Evolutionary conservation across 1,284 basidiomycete species (phyloP).

Genomic region (Leccinum huronense): DNA sequence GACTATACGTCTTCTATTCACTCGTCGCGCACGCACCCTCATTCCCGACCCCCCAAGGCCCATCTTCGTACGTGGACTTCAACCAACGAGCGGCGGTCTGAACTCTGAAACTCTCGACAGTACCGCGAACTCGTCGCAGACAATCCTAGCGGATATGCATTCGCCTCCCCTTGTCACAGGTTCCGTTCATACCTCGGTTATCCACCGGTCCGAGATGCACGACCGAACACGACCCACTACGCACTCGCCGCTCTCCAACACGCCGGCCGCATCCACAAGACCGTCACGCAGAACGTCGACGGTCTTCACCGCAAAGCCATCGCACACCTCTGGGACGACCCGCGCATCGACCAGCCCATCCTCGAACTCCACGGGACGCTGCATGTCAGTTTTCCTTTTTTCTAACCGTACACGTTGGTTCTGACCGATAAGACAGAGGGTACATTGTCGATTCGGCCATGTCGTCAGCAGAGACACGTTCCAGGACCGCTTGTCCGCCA

Average conservation of each 20-base stretch:
- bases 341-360: constrained; percentile 47
- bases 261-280: constrained; percentile 55
- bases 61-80: constrained; percentile 47
- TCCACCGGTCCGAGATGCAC: constrained; percentile 73
- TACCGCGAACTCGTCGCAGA: constrained; percentile 82
- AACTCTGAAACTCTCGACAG: constrained; percentile 35
- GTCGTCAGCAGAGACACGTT: constrained; percentile 64
- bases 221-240: constrained; percentile 86
- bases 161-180: constrained; percentile 42
- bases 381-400: constrained; percentile 50
- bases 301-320: constrained; percentile 83
- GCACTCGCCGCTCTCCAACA: constrained; percentile 81
- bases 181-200: constrained; percentile 85
- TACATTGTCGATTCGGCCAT: constrained; percentile 74
- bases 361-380: constrained; percentile 89
- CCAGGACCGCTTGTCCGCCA: constrained; percentile 67
- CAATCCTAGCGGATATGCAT: constrained; percentile 61
- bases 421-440: constrained; percentile 46
- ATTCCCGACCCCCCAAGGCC: constrained; percentile 40
- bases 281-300: constrained; percentile 93
- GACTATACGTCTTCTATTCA: constrained; percentile 43
- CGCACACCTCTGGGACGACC: constrained; percentile 38
- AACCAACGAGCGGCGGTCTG: neutral
- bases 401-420: too few species aligned
- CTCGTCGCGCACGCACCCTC: neutral